Evolutionary conservation across 306 rosid genomes (phyloP).

Genomic region (Rosa rugosa): DNA sequence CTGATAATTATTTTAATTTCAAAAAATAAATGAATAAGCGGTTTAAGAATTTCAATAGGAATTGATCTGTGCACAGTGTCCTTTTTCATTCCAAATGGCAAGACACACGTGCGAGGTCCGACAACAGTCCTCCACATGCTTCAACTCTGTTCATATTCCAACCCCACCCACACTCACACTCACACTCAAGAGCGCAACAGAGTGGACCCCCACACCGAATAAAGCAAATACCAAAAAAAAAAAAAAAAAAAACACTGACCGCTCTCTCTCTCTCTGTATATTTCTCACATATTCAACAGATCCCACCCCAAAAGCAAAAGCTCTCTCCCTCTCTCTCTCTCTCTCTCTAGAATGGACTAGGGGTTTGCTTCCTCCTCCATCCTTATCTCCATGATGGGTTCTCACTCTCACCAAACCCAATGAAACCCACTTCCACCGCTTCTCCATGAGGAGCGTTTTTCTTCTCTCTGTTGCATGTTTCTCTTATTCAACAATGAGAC

Average conservation of each 20-base stretch:
- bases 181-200: not conserved
- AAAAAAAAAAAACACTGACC: not conserved
- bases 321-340: conserved; percentile 20
- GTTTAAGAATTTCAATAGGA: too few relatives aligned
- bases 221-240: not conserved
- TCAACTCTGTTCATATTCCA: not conserved
- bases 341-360: conserved; percentile 11
- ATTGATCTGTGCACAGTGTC: not conserved
- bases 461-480: not conserved
- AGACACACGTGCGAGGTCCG: conserved; percentile 1
- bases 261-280: conserved; percentile 38
- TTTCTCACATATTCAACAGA: conserved; percentile 72
- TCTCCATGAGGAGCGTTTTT: not conserved
- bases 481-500: not conserved
- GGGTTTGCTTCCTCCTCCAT: not conserved
- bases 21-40: too few relatives aligned
- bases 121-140: conserved; percentile 4
- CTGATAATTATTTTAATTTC: too few relatives aligned
- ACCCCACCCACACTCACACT: not conserved
- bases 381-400: conserved; percentile 2
- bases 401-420: not conserved
- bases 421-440: conserved; percentile 10
- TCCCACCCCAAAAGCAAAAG: conserved; percentile 44
- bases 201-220: not conserved
- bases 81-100: not conserved